Percentiles rank a stretch among this genome's conserved stretches.
Evolutionary conservation across 208 protist species (phyloP).

Genomic region (Naegleria fowleri): DNA sequence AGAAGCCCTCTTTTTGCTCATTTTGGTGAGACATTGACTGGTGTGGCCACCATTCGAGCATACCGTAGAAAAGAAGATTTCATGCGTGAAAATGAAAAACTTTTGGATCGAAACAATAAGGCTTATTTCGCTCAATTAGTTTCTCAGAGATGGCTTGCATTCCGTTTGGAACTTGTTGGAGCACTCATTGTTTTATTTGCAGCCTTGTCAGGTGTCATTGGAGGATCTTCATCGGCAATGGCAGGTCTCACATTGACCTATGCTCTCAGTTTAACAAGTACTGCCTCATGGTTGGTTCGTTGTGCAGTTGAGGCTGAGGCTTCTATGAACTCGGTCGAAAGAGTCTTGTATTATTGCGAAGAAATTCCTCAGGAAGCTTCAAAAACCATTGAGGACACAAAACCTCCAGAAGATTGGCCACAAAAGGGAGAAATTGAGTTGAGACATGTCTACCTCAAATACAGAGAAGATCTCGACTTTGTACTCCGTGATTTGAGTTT

Average conservation of each 20-base stretch:
- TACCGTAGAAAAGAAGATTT: slow-evolving; percentile 31
- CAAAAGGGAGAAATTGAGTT: slow-evolving; percentile 53
- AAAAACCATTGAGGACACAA: slow-evolving; percentile 38
- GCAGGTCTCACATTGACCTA: slow-evolving; percentile 47
- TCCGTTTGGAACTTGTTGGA: slow-evolving; percentile 53
- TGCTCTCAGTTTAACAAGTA: slow-evolving; percentile 44
- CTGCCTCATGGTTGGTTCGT: slow-evolving; percentile 46
- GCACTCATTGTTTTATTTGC: slow-evolving; percentile 42
- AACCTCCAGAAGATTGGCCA: slow-evolving; percentile 46
- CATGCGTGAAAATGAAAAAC: slow-evolving; percentile 1
- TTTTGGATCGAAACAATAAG: slow-evolving; percentile 30
- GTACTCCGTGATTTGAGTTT: slow-evolving; percentile 63
- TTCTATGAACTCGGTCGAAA: slow-evolving; percentile 49
- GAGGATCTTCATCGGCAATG: background rate
- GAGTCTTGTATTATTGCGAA: slow-evolving; percentile 48
- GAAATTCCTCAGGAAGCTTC: slow-evolving; percentile 36
- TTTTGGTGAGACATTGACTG: slow-evolving; percentile 56
- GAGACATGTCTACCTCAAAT: slow-evolving; percentile 61
- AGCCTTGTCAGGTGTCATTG: slow-evolving; percentile 39
- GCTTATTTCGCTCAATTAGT: slow-evolving; percentile 35
- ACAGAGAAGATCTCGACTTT: slow-evolving; percentile 60
- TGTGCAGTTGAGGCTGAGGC: slow-evolving; percentile 45
- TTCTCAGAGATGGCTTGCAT: slow-evolving; percentile 44
- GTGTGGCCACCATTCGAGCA: slow-evolving; percentile 55
- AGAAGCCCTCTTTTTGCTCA: slow-evolving; percentile 67